Evolutionary conservation across 805 yeast species (phyloP), one percentile per base, ranked within the genome.

Genomic region (Deakozyma indianensis): DNA sequence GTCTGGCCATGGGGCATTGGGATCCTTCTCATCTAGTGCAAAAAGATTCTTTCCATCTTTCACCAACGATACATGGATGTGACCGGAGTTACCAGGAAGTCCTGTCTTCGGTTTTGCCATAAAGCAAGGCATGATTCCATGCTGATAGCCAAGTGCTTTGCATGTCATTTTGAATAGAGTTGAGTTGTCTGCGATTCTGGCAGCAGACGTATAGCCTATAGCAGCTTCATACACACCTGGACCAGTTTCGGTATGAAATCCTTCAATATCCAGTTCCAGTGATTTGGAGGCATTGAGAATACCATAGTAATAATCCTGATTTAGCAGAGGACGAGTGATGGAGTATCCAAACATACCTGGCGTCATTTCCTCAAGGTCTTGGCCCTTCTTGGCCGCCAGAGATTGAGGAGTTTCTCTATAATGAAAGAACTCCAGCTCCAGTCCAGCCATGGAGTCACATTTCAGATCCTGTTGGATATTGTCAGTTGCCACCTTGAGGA

Each of bases 181-280:
- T 20, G 62, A 53, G 41, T 57, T 53, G 45, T 61, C 65, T 14
- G 64, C 64, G 46, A 61, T 52, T 3, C 51, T 41, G 5, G 38
- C 45, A 15, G 61, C 64, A 23, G 55, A 47, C 23, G 53, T 45
- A 43, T 59, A 61, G 21, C 52, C 60, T 40, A 61, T 51, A 3
- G 65, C 65, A 23, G 62, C 63, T 43, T 61, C 65, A 38, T 52
- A 58, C 5, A 61, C 65, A 15, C 65, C 65, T 5, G 65, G 65
- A 3, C 65, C 65, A 4, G 64, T 59, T 35, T 61, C 65, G 2
- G 64, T 58, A 44, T 61, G 65, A 56, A 61, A 60, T 9, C 64
- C 62, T 46, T 61, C 65, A 22, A 61, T 48, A 15, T 53, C 53
- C 7, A 57, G 51, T 41, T 53, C 49, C 25, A 59, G 53, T 14